Conservation (phyloP, 768 basidiomycete genomes). For the Macrolepiota albuminosa region DNA sequence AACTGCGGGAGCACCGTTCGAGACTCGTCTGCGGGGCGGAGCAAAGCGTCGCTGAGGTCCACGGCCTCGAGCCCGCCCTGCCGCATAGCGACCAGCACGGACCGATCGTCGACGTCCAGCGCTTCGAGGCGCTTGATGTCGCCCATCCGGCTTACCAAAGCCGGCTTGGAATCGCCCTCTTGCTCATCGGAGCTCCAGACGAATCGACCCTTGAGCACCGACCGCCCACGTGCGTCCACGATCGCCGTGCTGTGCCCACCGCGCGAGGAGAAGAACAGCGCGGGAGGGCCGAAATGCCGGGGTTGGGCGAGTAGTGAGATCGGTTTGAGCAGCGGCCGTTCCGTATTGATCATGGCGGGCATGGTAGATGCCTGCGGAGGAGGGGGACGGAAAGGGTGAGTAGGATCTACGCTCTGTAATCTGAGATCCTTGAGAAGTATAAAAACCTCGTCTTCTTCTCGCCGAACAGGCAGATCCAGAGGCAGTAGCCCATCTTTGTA, state of each 20-base stretch:
- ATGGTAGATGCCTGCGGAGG: conserved; percentile 25
- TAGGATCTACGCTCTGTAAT: conserved; percentile 76
- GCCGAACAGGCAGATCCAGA: conserved; percentile 74
- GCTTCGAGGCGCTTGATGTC: conserved; percentile 83
- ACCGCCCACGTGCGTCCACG: conserved; percentile 80
- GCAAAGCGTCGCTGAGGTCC: conserved; percentile 72
- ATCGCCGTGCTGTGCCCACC: conserved; percentile 87
- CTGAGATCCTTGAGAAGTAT: conserved; percentile 69
- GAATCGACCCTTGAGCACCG: conserved; percentile 77
- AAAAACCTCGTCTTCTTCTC: conserved; percentile 70
- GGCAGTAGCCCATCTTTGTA: conserved; percentile 82
- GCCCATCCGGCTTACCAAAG: conserved; percentile 51
- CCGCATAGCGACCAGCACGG: conserved; percentile 80
- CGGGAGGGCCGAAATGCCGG: conserved; percentile 80
- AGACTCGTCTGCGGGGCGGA: conserved; percentile 78
- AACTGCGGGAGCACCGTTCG: conserved; percentile 71
- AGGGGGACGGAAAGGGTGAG: conserved; percentile 61
- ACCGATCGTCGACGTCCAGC: conserved; percentile 70
- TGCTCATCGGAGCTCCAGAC: conserved; percentile 71
- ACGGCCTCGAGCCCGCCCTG: conserved; percentile 83
- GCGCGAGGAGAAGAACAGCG: conserved; percentile 83
- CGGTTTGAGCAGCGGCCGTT: conserved; percentile 61
- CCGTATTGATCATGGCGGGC: conserved; percentile 18
- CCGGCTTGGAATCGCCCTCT: conserved; percentile 35
- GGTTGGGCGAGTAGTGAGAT: conserved; percentile 78